Base-by-base conservation (phyloP, 148 eudicot species). In the Camellia japonica region DNA sequence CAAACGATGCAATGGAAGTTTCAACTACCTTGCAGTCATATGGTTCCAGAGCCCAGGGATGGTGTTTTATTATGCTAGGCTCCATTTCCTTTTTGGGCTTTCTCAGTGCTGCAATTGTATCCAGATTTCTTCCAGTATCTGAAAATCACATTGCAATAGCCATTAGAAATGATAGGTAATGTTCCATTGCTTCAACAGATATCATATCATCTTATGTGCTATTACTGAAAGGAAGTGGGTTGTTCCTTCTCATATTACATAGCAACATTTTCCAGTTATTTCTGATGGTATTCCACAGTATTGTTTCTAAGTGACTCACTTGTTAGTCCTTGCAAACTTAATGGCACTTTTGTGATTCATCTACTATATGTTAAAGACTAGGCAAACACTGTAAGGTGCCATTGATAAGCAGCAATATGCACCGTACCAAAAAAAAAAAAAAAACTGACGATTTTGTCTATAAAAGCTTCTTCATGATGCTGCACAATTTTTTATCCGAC, bases 31-130 rank as follows among this genome's bases (percentile, higher is more conserved):
- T 66, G 14, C 44, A 30, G 46, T 66, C 44, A 30, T 66, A 66
- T 66, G 70, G 70, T 30, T 66, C 70, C 70, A 66, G 70, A 66
- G 70, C 16, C 41, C 46, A 38, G 16, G 70, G 70, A 30, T 66
- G 70, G 70, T 66, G 38, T 16, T 30, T 66, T 66, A 3, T 66
- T 11, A 66, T 30, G 5, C 46, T 41, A 11, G 70, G 70, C 15
- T 66, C 46, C 16, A 41, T 11, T 38, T 66, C 46, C 46, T 66
- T 66, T 66, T 41, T 66, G 70, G 70, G 70, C 5, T 66, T 30
- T 66, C 70, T 66, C 70, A 30, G 5, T 66, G 70, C 41, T 20
- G 68, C 46, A 66, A 41, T 12, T 41, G 43, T 66, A 66, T 7
- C 70, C 16, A 41, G 15, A 66, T 66, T 66, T 66, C 4, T 66